Base-by-base conservation (phyloP, 75 land plant species). In the Gnetum montanum region DNA sequence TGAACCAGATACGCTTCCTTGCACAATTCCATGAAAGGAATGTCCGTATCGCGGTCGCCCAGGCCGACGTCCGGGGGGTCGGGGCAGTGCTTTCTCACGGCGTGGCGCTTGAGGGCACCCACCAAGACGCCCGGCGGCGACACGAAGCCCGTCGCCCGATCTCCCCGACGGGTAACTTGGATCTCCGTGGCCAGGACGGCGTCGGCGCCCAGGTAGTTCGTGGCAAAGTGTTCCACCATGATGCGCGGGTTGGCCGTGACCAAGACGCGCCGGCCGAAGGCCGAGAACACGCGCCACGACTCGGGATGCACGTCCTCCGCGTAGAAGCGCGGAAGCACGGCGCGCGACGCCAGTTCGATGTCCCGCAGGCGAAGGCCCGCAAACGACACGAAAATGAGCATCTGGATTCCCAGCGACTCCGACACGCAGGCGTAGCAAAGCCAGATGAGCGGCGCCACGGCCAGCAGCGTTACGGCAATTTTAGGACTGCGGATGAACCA, bases 201-300 rank as follows among this genome's bases (percentile, higher is more conserved):
- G 33, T 94, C 96, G 1, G 57, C 96, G 0, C 91, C 91, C 27
- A 94, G 49, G 48, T 64, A 91, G 3, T 41, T 57, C 69, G 66
- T 85, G 5, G 59, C 88, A 52, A 94, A 94, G 7, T 74, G 88
- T 65, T 90, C 98, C 57, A 86, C 96, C 91, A 94, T 81, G 23
- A 94, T 46, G 6, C 88, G 66, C 0, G 98, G 98, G 51, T 59
- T 87, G 0, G 96, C 91, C 0, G 98, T 94, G 23, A 94, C 59
- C 0, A 94, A 54, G 51, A 66, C 80, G 11, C 84, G 51, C 64
- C 70, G 74, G n/a, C 96, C 84, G 34, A 70, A 82, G 6, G 97
- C 66, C 4, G 64, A 67, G 62, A 85, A 78, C 41, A 90, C 85
- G 46, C 65, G 57, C 86, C 85, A 88, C 7, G 74, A 63, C 62